Percentiles rank a stretch among this genome's conserved stretches.
Evolutionary conservation across 2,329 filamentous ascomycete species (phyloP).

Genomic region (Botrytis porri): DNA sequence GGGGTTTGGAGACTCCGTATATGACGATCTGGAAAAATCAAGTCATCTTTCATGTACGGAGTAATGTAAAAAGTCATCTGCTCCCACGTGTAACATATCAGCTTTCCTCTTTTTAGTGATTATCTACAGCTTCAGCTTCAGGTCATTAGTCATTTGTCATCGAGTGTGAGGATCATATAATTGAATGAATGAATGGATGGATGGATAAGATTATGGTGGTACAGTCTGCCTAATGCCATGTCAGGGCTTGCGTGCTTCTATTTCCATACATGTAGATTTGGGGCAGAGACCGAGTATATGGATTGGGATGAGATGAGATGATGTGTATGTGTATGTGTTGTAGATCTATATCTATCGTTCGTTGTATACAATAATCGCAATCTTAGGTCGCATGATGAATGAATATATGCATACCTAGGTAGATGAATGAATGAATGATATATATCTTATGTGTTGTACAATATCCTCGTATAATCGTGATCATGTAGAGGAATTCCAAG

Average conservation of each 20-base stretch:
- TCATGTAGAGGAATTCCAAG: no score
- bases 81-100: not conserved
- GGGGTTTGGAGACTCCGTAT: no score
- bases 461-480: not conserved
- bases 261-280: not conserved
- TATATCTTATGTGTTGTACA: not conserved
- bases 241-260: not conserved
- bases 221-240: not conserved
- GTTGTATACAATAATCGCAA: no score
- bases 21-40: no score
- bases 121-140: not conserved
- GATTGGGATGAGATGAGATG: not conserved
- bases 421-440: not conserved
- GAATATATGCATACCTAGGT: not conserved
- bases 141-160: not conserved
- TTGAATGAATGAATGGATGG: not conserved
- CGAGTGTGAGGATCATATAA: no score
- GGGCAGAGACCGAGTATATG: not conserved
- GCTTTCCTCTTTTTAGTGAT: not conserved
- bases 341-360: not conserved
- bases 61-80: not conserved
- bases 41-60: no score
- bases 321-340: not conserved
- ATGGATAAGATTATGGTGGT: not conserved
- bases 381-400: conserved; percentile 1